These are phyloP conservation scores for Artemisia tridentata DNA, from an alignment of 129 eudicot genomes.

Conservation along the genomic window DNA sequence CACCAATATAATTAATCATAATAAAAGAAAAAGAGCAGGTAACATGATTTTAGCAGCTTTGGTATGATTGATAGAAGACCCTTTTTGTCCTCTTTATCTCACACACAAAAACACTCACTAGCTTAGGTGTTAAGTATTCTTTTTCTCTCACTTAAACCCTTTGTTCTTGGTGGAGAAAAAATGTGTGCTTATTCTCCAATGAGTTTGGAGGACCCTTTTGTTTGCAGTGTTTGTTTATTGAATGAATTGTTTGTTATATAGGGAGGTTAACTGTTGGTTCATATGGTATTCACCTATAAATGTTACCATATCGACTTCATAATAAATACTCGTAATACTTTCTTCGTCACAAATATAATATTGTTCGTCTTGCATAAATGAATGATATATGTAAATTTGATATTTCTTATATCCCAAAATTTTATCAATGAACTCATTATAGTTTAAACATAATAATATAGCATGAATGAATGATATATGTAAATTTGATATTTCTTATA, in stretches of 20 bases:
- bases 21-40: constrained; percentile 36
- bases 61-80: constrained; percentile 46
- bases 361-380: too few relatives aligned
- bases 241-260: not conserved
- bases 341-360: too few relatives aligned
- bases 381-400: too few relatives aligned
- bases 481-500: too few relatives aligned
- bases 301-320: too few relatives aligned
- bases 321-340: too few relatives aligned
- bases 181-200: constrained; percentile 48
- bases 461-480: too few relatives aligned
- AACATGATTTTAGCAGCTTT: constrained; percentile 60
- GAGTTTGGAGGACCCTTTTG: constrained; percentile 52
- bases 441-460: too few relatives aligned
- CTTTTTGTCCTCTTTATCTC: constrained; percentile 48
- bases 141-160: constrained; percentile 10
- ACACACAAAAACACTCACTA: constrained; percentile 21
- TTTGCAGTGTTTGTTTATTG: constrained; percentile 10
- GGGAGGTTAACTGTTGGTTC: constrained; percentile 5
- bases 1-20: constrained; percentile 10
- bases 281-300: too few relatives aligned
- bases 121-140: constrained; percentile 6
- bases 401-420: too few relatives aligned
- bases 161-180: constrained; percentile 19
- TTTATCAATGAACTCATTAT: too few relatives aligned